A percentile compares a stretch with the other conserved stretches of the same genome.
These are phyloP conservation scores for Clohesyomyces aquaticus DNA, from an alignment of 495 filamentous ascomycete species.

Conservation along the genomic window DNA sequence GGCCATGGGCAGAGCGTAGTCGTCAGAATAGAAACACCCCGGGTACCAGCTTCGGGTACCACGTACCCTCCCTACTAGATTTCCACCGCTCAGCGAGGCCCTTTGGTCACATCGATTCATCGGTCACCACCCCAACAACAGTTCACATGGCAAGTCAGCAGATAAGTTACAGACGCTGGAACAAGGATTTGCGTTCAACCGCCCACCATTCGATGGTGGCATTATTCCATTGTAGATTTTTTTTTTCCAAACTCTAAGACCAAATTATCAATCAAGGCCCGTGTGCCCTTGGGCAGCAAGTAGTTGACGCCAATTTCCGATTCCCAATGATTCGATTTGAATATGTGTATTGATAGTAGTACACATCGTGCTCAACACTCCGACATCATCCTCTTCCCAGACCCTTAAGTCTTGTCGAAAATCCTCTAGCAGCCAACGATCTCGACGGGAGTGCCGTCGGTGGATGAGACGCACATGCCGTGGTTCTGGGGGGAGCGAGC, in stretches of 20 bases:
- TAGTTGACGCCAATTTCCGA: not conserved
- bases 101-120: no score
- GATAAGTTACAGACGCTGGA: no score
- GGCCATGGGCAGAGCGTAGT: no score
- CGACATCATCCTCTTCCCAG: not conserved
- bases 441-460: slow-evolving; percentile 17
- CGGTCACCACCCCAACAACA: no score
- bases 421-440: slow-evolving; percentile 28
- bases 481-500: slow-evolving; percentile 31
- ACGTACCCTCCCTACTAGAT: no score
- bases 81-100: no score
- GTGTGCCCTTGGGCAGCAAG: slow-evolving; percentile 3
- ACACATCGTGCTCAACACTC: slow-evolving; percentile 6
- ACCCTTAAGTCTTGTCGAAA: not conserved
- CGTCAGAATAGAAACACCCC: no score
- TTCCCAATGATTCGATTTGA: not conserved
- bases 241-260: not conserved
- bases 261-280: not conserved
- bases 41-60: no score
- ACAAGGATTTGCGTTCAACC: no score
- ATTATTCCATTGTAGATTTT: slow-evolving; percentile 7
- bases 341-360: slow-evolving; percentile 7
- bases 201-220: not conserved
- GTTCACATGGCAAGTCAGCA: no score
- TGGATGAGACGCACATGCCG: slow-evolving; percentile 35